phyloP scores from a whole-genome alignment of 1,139 yeast species.

The Protomyces arabidopsidicola region DNA sequence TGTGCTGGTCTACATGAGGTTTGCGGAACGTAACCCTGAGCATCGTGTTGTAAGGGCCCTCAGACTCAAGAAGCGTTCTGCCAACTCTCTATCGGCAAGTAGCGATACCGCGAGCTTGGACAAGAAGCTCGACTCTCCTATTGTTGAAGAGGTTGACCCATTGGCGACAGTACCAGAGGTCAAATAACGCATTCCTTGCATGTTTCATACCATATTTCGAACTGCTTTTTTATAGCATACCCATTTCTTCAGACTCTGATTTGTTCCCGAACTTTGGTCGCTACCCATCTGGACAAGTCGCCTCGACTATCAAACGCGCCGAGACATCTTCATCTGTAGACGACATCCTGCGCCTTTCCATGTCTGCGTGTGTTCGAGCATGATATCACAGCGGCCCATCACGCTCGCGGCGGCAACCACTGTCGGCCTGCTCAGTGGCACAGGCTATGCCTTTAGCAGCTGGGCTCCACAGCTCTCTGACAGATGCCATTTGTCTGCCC shows the following conservation, averaged over 20 bases:
- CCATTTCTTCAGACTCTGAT: too few species aligned
- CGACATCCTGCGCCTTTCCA: not conserved
- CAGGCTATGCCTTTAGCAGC: constrained; percentile 34
- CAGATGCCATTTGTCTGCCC: constrained; percentile 50
- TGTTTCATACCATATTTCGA: too few species aligned
- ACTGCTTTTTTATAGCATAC: too few species aligned
- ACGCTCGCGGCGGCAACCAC: not conserved
- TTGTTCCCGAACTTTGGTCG: too few species aligned
- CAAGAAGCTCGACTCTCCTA: not conserved
- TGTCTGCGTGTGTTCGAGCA: not conserved
- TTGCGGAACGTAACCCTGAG: constrained; percentile 9
- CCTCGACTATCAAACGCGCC: too few species aligned
- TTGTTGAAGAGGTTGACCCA: not conserved
- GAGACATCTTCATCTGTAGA: too few species aligned
- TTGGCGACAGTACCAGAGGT: not conserved
- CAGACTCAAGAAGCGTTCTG: not conserved
- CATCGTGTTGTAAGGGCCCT: not conserved
- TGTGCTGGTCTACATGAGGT: constrained; percentile 5
- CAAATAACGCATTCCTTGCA: not conserved
- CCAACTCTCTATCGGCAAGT: not conserved
- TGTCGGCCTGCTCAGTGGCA: constrained; percentile 50
- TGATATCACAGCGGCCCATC: not conserved
- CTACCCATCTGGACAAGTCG: too few species aligned
- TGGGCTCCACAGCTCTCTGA: constrained; percentile 62
- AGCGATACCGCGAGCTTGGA: not conserved